Base-by-base conservation (phyloP, 2,329 filamentous ascomycete species). In the Fonsecaea erecta region DNA sequence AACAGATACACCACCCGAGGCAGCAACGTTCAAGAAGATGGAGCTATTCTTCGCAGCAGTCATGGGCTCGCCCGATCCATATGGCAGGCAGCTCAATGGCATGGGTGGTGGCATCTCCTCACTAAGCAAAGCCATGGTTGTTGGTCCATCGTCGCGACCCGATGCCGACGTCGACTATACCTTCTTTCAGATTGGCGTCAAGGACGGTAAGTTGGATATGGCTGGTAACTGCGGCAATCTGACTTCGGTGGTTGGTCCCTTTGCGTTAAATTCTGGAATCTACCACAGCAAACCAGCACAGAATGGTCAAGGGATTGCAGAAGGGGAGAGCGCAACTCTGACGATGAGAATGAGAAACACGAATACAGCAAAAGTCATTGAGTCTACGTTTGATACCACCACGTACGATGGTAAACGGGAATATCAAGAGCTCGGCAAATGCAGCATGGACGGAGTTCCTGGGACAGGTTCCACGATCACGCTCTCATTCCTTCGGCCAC, bases 141-240 rank as follows among this genome's bases (percentile, higher is more conserved):
- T 93, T 1, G 84, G 83, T 2, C 78, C 79, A 0, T 81, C 86
- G 2, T 73, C 75, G 1, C 77, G 80, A 16, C 65, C 75, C 0
- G 82, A 81, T 28, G 83, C 82, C 0, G 85, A 91, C 68, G 80
- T 91, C 12, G 86, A 90, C 65, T 92, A 89, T 72, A 92, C 89
- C 0, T 92, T 92, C 73, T 85, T 89, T 1, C 86, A 88, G 43
- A 79, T 92, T 6, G 89, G 89, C 2, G 84, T 92, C 60, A 83
- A 84, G 59, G 82, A 88, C 70, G 78, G 79, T 3, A 77, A 79
- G 34, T 81, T 92, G 1, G 89, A 92, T 71, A 83, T 86, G 71
- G 86, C 87, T 0, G 86, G 88, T 26, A 92, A 91, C 71, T 92
- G 89, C 73, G 90, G 90, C n/a, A 92, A 92, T 74, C 89, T 92